Evolutionary conservation across 192 early-diverging fungal genomes (phyloP), one percentile per base, ranked within the genome.

Genomic region (Umbelopsis vinacea): DNA sequence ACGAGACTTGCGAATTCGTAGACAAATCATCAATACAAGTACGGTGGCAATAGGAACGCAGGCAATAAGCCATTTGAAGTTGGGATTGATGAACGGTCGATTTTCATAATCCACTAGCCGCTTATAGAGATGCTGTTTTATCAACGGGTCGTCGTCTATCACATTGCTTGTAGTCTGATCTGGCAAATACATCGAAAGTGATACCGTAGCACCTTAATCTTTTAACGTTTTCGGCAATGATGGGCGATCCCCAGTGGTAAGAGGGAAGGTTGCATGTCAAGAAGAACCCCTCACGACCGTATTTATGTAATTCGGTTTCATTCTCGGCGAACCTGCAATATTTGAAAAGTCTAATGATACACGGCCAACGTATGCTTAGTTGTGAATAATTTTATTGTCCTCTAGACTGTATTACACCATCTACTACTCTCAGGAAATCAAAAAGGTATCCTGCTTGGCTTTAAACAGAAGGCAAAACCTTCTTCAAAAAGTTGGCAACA

Each of bases 401-500:
- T 63, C 57, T 37, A 63, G 29, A 29, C 24, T 29, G 15, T n/a
- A n/a, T n/a, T 50, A 50, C n/a, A 50, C 48, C n/a, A 50, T 50
- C 40, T 43, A 15, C 48, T 50, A 50, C 17, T 17, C 48, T 50
- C 48, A 50, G 48, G 48, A 50, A 50, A 50, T 43, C 40, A 7
- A 3, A 40, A 6, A 11, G 40, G 40, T 43, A 43, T 43, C 40
- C 40, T 40, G 8, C 26, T 15, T 37, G 15, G 19, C 10, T 37
- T 26, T 63, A 63, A 37, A n/a, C 17, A 37, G 57, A 37, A 26
- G 57, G 26, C 14, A 63, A 19, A 14, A 63, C 57, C 14, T 86
- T 79, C 47, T 79, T 69, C 29, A 97, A 70, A 74, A 94, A 96
- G 19, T 72, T 52, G 26, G 83, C 75, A 40, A 98, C 63, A 76